Evolutionary conservation across 805 yeast genomes (phyloP).

Genomic region (Saturnispora galanensis): DNA sequence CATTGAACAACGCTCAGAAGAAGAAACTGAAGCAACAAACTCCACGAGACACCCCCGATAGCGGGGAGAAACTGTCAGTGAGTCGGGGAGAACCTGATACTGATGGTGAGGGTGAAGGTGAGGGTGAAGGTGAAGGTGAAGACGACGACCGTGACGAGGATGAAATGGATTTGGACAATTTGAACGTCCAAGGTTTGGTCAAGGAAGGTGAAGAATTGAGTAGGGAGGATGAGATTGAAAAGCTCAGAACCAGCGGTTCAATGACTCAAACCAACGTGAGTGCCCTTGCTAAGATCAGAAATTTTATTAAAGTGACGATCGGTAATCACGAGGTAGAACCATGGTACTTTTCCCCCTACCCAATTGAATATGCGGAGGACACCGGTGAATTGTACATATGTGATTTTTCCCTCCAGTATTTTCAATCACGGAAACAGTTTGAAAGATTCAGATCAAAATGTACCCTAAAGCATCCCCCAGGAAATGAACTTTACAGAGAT

Average conservation of each 20-base stretch:
- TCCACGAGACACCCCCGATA: conserved; percentile 12
- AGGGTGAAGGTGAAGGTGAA: not conserved
- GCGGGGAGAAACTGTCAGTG: conserved; percentile 5
- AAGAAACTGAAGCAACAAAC: conserved; percentile 6
- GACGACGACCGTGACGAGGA: conserved; percentile 30
- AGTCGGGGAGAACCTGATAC: not conserved
- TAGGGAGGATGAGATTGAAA: conserved; percentile 87
- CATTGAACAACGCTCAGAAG: conserved; percentile 18
- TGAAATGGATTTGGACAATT: conserved; percentile 74
- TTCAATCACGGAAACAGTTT: conserved; percentile 82
- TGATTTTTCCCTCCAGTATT: conserved; percentile 82
- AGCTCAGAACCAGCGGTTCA: conserved; percentile 88
- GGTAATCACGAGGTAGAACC: conserved; percentile 94
- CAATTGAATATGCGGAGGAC: conserved; percentile 86
- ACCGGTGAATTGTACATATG: conserved; percentile 76
- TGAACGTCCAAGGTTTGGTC: conserved; percentile 71
- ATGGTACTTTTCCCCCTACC: conserved; percentile 98
- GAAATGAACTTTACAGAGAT: conserved; percentile 93
- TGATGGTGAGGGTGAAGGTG: not conserved
- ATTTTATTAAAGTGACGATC: conserved; percentile 64
- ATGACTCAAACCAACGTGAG: conserved; percentile 81
- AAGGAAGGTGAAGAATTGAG: conserved; percentile 62
- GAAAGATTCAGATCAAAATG: conserved; percentile 85
- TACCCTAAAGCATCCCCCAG: conserved; percentile 93
- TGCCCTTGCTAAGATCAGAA: conserved; percentile 87